A percentile compares a stretch with the other conserved stretches of the same genome.
Conservation (phyloP, 1,284 basidiomycete species). For the Athelia psychrophila region DNA sequence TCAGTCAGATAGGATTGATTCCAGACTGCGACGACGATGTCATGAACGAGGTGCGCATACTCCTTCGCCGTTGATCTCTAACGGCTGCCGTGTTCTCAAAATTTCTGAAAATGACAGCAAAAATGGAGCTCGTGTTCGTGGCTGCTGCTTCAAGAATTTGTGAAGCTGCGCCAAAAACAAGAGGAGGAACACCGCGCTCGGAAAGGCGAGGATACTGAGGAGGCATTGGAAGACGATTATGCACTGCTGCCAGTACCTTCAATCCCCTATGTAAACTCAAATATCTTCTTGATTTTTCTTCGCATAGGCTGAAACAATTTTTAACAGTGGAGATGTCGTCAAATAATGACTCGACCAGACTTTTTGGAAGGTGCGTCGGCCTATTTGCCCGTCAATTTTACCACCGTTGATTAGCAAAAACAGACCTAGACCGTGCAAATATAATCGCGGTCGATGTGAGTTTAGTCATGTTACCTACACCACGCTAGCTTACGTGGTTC, state of each 20-base stretch:
- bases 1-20: conserved; percentile 63
- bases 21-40: conserved; percentile 85
- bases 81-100: too few relatives aligned
- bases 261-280: conserved; percentile 56
- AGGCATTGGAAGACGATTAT: conserved; percentile 31
- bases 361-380: conserved; percentile 62
- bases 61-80: neutral
- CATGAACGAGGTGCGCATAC: conserved; percentile 65
- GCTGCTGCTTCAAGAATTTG: conserved; percentile 71
- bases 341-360: conserved; percentile 83
- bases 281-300: conserved; percentile 4
- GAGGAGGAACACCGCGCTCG: conserved; percentile 20
- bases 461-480: conserved; percentile 4
- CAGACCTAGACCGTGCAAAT: conserved; percentile 63
- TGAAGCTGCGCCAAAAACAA: conserved; percentile 51
- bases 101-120: too few relatives aligned
- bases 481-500: too few relatives aligned
- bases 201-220: conserved; percentile 27
- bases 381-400: conserved; percentile 1
- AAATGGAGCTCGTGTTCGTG: conserved; percentile 83
- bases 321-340: conserved; percentile 55
- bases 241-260: conserved; percentile 48
- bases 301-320: conserved; percentile 10
- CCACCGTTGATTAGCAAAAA: neutral
- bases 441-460: conserved; percentile 78